Evolutionary conservation across 2,329 filamentous ascomycete genomes (phyloP).

Genomic region (Parastagonospora nodorum): DNA sequence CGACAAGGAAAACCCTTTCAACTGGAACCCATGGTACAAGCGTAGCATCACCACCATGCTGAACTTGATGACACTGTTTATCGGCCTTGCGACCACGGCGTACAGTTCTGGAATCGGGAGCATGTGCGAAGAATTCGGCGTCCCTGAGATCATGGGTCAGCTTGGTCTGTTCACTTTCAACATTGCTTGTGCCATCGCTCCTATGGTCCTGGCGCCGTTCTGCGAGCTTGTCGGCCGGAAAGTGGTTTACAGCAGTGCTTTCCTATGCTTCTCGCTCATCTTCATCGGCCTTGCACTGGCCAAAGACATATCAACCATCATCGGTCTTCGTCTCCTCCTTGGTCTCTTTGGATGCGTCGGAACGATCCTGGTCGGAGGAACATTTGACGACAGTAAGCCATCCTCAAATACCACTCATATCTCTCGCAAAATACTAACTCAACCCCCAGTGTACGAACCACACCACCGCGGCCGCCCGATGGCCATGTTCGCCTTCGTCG

Average conservation of each 20-base stretch:
- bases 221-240: slow-evolving; percentile 34
- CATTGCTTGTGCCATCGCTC: slow-evolving; percentile 31
- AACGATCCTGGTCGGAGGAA: slow-evolving; percentile 33
- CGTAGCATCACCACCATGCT: slow-evolving; percentile 34
- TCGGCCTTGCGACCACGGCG: slow-evolving; percentile 32
- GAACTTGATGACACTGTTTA: slow-evolving; percentile 35
- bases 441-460: slow-evolving; percentile 23
- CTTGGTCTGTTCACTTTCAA: slow-evolving; percentile 35
- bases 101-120: slow-evolving; percentile 34
- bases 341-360: slow-evolving; percentile 36
- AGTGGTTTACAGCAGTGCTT: slow-evolving; percentile 29
- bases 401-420: too few relatives aligned
- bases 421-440: too few relatives aligned
- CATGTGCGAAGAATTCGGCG: slow-evolving; percentile 33
- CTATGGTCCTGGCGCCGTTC: slow-evolving; percentile 32
- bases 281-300: slow-evolving; percentile 35
- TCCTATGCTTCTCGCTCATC: slow-evolving; percentile 32
- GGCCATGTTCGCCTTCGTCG: slow-evolving; percentile 36
- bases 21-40: slow-evolving; percentile 38
- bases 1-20: slow-evolving; percentile 33
- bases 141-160: slow-evolving; percentile 26
- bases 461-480: slow-evolving; percentile 33
- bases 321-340: slow-evolving; percentile 32
- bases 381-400: slow-evolving; percentile 26
- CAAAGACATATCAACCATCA: slow-evolving; percentile 28